Base-by-base conservation (phyloP, 192 early-diverging fungal species). In the Coemansia sp. region DNA sequence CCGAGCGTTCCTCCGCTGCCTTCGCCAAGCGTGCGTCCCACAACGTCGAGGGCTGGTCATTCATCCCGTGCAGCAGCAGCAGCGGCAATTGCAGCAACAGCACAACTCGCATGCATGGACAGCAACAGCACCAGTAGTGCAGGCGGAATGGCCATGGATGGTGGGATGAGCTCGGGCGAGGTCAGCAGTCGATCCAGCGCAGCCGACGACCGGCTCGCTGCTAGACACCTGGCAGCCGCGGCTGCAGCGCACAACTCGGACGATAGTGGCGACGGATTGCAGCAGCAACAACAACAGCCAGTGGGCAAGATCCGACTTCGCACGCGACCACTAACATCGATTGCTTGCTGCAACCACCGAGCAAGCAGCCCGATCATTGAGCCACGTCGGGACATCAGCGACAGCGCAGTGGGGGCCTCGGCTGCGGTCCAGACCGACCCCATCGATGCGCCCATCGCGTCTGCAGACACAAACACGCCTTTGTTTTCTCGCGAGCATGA, bases 321-420 rank as follows among this genome's bases (percentile, higher is more conserved):
- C 60, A 80, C 77, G 20, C 69, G 77, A 28, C 77, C 77, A 8
- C 58, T 80, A 34, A 80, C 77, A 7, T 67, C 77, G 11, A 67
- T 68, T 30, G 65, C 69, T 0, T 70, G 57, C 60, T 48, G 67
- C 48, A 54, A 42, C 16, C 66, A 69, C 16, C 68, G 60, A 42
- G 18, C 40, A 29, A 70, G 68, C 33, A 76, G 68, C 42, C 60
- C 68, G 4, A 38, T 76, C 2, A 51, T 70, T 14, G 64, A 63
- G 36, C 5, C 60, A 48, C 55, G 58, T 48, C 28, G 49, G 32
- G n/a, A 60, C 30, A 22, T 20, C 31, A 36, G 68, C 28, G 60
- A 45, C 60, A 29, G 34, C 42, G 25, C 38, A 3, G 8, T 28
- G 40, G 22, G 28, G 28, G 59, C 29, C 30, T 51, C 42, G 42